Base-by-base conservation (phyloP, 805 yeast genomes). In the Suhomyces kilbournensis region DNA sequence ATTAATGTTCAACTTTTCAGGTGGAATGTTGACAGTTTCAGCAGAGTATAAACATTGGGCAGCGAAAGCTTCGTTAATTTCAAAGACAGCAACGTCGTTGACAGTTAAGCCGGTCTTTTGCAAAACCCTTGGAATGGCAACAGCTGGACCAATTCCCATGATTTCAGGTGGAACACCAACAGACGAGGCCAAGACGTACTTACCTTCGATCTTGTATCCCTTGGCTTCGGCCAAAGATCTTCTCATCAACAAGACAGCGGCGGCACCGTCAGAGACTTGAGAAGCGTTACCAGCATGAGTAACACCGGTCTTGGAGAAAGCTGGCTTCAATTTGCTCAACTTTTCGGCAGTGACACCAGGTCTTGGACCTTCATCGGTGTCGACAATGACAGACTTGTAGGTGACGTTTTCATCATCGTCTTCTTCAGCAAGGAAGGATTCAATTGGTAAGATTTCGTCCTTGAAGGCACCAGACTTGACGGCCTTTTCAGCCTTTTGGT, bases 101-200 rank as follows among this genome's bases (percentile, higher is more conserved):
- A 81, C 76, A 6, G 77, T 71, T 54, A 92, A 68, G 35, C 86
- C 85, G 50, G 76, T 61, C 64, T 82, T 82, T 68, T 79, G 76
- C 59, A 93, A 80, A 17, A 90, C 85, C 51, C 80, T 81, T 56
- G 99, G 98, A 63, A 93, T 92, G 54, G 98, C 99, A 62, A 81
- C 83, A 25, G 96, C 97, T 53, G 99, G 99, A 44, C 98, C 99
- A 62, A 93, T 84, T 53, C 98, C 99, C 99, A 93, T 93, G 55
- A 92, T 83, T 72, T 90, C 96, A 20, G 97, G 97, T 51, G 97
- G 97, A 45, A 92, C 97, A 62, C 99, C 99, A 52, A 88, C 93
- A 40, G 85, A 76, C 60, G 86, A 81, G 64, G 89, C 85, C 60
- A 85, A 86, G 56, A 91, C 83, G 61, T 82, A 93, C 75, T 88